Conservation (phyloP, 208 protist genomes). For the Crithidia fasciculata region DNA sequence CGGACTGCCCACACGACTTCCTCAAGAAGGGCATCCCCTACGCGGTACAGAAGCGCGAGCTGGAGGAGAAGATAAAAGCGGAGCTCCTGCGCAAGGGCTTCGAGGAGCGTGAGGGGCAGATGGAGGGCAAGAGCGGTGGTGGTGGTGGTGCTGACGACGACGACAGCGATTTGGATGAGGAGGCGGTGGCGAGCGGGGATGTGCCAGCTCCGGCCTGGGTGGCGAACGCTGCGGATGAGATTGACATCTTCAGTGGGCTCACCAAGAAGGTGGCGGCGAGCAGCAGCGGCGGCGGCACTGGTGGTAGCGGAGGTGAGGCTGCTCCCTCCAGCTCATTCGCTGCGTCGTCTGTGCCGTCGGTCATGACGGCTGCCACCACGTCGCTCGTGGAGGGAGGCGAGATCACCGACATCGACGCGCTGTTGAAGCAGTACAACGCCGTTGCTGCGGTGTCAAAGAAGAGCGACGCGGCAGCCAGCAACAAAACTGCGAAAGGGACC, state of each 20-base stretch:
- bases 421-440: conserved; percentile 27
- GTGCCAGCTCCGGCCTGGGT: conserved; percentile 28
- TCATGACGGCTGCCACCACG: neutral
- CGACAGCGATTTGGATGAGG: conserved; percentile 20
- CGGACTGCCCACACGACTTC: conserved; percentile 79
- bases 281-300: too few relatives aligned
- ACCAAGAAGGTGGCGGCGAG: neutral
- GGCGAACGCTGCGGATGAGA: conserved; percentile 32
- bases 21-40: conserved; percentile 63
- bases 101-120: conserved; percentile 13
- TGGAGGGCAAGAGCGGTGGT: neutral
- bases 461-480: neutral
- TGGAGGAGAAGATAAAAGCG: conserved; percentile 41
- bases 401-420: conserved; percentile 29
- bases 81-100: conserved; percentile 31
- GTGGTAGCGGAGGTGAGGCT: too few relatives aligned
- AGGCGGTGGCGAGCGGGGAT: conserved; percentile 12
- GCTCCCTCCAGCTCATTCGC: too few relatives aligned
- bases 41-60: conserved; percentile 55
- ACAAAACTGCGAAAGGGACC: neutral
- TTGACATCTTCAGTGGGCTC: conserved; percentile 49
- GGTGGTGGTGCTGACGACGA: neutral
- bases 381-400: conserved; percentile 13
- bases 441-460: conserved; percentile 5
- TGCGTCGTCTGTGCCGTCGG: too few relatives aligned